Base-by-base conservation (phyloP, 192 early-diverging fungal species). In the Coemansia sp. region DNA sequence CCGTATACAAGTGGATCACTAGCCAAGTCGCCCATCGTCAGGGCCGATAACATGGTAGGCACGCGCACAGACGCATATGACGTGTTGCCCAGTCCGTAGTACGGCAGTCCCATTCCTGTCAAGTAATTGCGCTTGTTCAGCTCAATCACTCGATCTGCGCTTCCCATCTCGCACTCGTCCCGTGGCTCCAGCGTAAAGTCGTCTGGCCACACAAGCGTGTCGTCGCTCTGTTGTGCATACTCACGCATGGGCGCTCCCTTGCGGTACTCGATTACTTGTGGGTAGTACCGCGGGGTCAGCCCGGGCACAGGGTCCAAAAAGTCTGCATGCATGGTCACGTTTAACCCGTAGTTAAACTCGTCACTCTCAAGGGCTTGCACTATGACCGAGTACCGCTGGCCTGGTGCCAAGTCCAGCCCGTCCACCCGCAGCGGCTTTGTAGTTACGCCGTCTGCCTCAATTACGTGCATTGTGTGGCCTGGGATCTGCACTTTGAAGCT, bases 361-460 rank as follows among this genome's bases (percentile, higher is more conserved):
- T 76, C 74, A 9, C 80, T 72, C 46, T 85, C 68, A 31, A 82
- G 79, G 20, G 90, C 88, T 6, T 76, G 86, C 23, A 92, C 85
- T 4, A 93, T 81, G 5, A 93, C 87, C 25, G 90, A 89, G 70
- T 86, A 82, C 36, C 92, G 85, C 67, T 92, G 90, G 2, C 86
- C 92, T 6, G 84, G 84, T 18, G 84, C 63, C 18, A 82, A 70
- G 53, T 88, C 82, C 51, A 90, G 70, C 25, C 72, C 76, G 6
- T 79, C 58, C 11, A 84, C 84, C 9, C 63, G 68, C 21, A 56
- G 70, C 15, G 83, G 84, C 44, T 83, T 59, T 6, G 83, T 76
- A 58, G 86, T 70, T 42, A 80, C 80, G 28, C 90, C 90, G 37
- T 91, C 90, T 48, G 84, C 81, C 74, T 94, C 92, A 58, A 94